Evolutionary conservation across 2,329 filamentous ascomycete species (phyloP).

Genomic region (Coniochaeta ligniaria): DNA sequence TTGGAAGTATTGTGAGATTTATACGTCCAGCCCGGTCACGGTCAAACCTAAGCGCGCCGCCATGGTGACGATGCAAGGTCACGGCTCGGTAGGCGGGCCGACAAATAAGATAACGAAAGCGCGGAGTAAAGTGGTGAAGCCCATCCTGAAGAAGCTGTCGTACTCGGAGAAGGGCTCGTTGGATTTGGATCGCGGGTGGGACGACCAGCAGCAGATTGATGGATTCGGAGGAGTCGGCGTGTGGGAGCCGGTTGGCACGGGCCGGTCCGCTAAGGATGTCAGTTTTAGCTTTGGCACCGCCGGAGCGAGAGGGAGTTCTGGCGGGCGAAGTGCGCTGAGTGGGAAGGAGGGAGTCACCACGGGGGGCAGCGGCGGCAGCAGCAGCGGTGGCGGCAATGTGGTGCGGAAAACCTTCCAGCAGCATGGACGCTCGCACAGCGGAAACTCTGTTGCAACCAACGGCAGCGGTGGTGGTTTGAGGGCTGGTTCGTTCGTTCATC

Average conservation of each 20-base stretch:
- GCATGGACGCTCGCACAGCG: conserved; percentile 52
- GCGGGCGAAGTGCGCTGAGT: conserved; percentile 4
- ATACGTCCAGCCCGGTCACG: no score
- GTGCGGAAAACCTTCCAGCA: conserved; percentile 23
- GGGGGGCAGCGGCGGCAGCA: conserved; percentile 8
- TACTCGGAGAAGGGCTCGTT: conserved; percentile 56
- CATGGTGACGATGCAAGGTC: conserved; percentile 10
- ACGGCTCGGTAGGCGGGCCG: conserved; percentile 20
- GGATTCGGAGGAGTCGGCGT: conserved; percentile 14
- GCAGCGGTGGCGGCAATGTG: conserved; percentile 13
- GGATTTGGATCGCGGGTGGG: conserved; percentile 53
- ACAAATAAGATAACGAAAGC: conserved; percentile 36
- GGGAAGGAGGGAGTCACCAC: conserved; percentile 1
- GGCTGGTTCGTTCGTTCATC: conserved; percentile 49
- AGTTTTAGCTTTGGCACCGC: conserved; percentile 28
- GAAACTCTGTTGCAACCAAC: conserved; percentile 47
- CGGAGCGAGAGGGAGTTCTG: conserved; percentile 13
- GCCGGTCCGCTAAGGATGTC: conserved; percentile 31
- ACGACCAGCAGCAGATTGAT: conserved; percentile 39
- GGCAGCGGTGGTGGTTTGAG: conserved; percentile 26
- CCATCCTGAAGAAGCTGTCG: conserved; percentile 53
- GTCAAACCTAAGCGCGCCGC: no score
- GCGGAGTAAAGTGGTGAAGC: conserved; percentile 46
- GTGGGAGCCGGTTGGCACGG: conserved; percentile 7
- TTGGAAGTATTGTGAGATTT: no score